Evolutionary conservation across 345 rosid genomes (phyloP).

Genomic region (Physaria fendleri): DNA sequence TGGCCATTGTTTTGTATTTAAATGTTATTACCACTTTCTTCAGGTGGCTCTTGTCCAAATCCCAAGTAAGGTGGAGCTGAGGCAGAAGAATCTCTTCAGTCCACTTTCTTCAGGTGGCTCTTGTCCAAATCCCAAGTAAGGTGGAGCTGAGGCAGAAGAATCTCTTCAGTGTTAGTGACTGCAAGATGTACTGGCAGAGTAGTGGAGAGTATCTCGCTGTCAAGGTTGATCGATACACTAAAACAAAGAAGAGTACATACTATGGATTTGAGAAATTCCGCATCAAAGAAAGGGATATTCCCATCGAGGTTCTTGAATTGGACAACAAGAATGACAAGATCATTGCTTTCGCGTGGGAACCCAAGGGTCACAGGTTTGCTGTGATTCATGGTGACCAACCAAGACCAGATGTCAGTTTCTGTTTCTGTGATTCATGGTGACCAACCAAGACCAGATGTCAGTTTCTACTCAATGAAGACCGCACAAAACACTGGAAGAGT

Average conservation of each 20-base stretch:
- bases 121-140: no score
- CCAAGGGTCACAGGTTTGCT: constrained; percentile 74
- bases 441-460: no score
- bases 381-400: no score
- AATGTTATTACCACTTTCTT: background rate
- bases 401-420: no score
- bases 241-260: constrained; percentile 77
- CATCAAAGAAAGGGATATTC: constrained; percentile 76
- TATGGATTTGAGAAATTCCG: constrained; percentile 85
- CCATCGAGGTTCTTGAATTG: constrained; percentile 81
- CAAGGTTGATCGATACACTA: no score
- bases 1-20: background rate
- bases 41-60: constrained; percentile 79
- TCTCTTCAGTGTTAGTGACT: no score
- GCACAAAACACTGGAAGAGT: constrained; percentile 45
- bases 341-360: constrained; percentile 91
- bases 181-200: no score
- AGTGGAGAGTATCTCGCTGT: no score
- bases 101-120: no score
- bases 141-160: constrained; percentile 91
- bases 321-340: constrained; percentile 84
- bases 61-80: constrained; percentile 68
- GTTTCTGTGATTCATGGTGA: no score
- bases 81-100: constrained; percentile 83
- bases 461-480: constrained; percentile 74